These are phyloP conservation scores for Phyllosticta ampelicida DNA, from an alignment of 2,329 filamentous ascomycete genomes.

Conservation along the genomic window DNA sequence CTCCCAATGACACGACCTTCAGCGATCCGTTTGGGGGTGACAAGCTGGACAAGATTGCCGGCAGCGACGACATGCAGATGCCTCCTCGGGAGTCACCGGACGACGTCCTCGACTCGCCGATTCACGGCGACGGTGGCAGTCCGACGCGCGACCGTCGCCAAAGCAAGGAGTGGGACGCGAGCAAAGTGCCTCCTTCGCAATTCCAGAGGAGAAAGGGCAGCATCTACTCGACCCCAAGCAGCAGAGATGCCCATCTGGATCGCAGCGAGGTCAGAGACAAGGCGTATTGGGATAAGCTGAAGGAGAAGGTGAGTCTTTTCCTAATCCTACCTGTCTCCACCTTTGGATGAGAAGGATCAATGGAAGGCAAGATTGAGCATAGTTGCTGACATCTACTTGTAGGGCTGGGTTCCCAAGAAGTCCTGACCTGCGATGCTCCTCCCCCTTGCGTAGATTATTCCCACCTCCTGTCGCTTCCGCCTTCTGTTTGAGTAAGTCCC, in stretches of 20 bases:
- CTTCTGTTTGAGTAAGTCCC: not conserved
- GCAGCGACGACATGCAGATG: conserved; percentile 17
- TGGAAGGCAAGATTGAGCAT: not conserved
- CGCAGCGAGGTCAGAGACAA: conserved; percentile 38
- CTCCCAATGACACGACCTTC: conserved; percentile 16
- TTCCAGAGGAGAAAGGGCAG: conserved; percentile 62
- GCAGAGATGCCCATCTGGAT: conserved; percentile 54
- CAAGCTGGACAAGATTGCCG: conserved; percentile 17
- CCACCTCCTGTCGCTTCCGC: not conserved
- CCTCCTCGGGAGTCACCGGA: conserved; percentile 1
- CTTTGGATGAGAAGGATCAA: not conserved
- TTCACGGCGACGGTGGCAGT: not conserved
- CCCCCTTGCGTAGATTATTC: not conserved
- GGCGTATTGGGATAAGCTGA: conserved; percentile 45
- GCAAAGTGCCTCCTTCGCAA: conserved; percentile 55
- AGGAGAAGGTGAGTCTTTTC: conserved; percentile 26
- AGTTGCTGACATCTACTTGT: not conserved
- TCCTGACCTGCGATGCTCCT: not conserved
- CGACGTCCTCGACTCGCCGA: not conserved
- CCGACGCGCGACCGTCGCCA: conserved; percentile 21
- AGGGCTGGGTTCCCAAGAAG: not conserved
- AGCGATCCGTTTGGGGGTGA: conserved; percentile 18
- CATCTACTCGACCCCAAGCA: conserved; percentile 55
- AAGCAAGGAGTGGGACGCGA: conserved; percentile 43
- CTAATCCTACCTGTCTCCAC: not conserved